Base-by-base conservation (phyloP, 768 basidiomycete genomes). In the Podaxis sp. region DNA sequence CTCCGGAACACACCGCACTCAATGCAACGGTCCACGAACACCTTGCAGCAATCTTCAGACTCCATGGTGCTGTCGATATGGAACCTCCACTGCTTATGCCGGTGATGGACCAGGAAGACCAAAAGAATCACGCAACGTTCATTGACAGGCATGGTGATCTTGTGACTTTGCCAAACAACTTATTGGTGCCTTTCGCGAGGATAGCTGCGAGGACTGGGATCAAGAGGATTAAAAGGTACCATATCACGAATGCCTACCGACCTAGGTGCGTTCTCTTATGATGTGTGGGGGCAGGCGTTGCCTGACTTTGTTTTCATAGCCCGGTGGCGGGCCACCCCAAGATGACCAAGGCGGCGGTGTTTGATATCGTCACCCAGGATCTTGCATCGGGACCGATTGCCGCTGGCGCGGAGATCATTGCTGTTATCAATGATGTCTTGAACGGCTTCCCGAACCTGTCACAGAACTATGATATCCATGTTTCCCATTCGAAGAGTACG, bases 61-160 rank as follows among this genome's bases (percentile, higher is more conserved):
- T 96, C 4, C 96, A 96, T 69, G 96, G 96, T 5, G 95, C 96
- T 2, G 85, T 96, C 1, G 87, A 94, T 65, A 88, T 89, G 74
- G 91, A 92, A 66, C 89, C 94, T 0, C 90, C 94, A 0, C 73
- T 96, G n/a, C 78, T 97, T 11, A 85, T 93, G 72, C 95, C 91
- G 0, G 79, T 85, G 1, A 79, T 84, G 53, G 81, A 87, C 33
- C 75, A 80, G 2, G 84, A 85, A 17, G 88, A 91, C 33, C 85
- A 88, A 36, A 80, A 81, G 46, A 83, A 80, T 6, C 85, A 88
- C 29, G 91, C 90, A 2, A 78, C 86, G 5, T 86, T 93, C 66
- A 82, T 98, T 33, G 95, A 96, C 74, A 78, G 85, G 51, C 88
- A 88, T 60, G 93, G 91, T 1, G 90, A 93, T 65, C 77, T 91